Percentiles rank a stretch among this genome's conserved stretches.
Evolutionary conservation across 495 filamentous ascomycete genomes (phyloP).

Genomic region (Margaritispora aquatica): DNA sequence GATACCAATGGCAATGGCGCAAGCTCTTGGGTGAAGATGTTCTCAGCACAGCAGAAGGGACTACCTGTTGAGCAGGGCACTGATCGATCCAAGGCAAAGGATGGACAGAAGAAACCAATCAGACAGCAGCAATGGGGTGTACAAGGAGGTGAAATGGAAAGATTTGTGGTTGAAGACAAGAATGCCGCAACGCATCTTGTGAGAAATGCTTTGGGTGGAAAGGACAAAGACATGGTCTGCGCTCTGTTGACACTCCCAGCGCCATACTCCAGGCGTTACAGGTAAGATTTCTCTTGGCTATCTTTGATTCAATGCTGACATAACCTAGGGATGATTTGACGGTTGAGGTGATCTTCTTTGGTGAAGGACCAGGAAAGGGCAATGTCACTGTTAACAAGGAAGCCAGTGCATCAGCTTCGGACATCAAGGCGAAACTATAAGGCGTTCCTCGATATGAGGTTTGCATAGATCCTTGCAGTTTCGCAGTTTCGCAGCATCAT

Average conservation of each 20-base stretch:
- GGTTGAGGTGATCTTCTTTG: constrained; percentile 98
- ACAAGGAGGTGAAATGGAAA: constrained; percentile 55
- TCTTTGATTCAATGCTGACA: not conserved
- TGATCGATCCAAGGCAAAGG: constrained; percentile 25
- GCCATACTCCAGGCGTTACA: constrained; percentile 84
- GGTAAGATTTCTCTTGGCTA: constrained; percentile 41
- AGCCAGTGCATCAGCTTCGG: constrained; percentile 56
- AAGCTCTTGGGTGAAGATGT: constrained; percentile 50
- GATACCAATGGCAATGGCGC: constrained; percentile 33
- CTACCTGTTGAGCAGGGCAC: constrained; percentile 52
- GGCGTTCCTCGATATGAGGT: not conserved
- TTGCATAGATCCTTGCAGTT: not conserved
- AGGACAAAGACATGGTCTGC: constrained; percentile 89
- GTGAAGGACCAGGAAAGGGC: constrained; percentile 66
- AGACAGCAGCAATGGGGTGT: constrained; percentile 82
- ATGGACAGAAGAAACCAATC: constrained; percentile 65
- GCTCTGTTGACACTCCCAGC: constrained; percentile 87
- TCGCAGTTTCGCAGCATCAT: not conserved
- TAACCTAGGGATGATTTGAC: constrained; percentile 78
- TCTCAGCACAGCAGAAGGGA: constrained; percentile 39
- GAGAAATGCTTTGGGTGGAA: constrained; percentile 90
- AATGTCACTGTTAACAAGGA: constrained; percentile 79
- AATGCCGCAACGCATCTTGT: constrained; percentile 96
- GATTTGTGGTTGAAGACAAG: constrained; percentile 92
- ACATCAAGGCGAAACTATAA: constrained; percentile 54